A percentile compares a stretch with the other conserved stretches of the same genome.
Conservation (phyloP, 768 basidiomycete genomes). For the Calocybe cyanea region DNA sequence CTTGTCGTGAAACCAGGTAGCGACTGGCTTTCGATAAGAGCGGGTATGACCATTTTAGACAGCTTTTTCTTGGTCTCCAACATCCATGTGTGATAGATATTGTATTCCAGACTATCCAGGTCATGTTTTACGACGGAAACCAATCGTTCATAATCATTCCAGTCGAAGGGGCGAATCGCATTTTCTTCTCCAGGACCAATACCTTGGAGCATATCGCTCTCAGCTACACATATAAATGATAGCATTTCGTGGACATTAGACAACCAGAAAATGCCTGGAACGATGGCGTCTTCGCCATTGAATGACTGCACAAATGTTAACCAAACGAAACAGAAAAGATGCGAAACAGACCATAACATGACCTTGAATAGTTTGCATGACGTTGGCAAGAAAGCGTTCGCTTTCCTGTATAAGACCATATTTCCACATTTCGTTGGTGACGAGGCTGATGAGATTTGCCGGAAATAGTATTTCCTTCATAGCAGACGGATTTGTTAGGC, state of each 20-base stretch:
- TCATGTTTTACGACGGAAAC: conserved; percentile 99
- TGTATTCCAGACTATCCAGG: conserved; percentile 96
- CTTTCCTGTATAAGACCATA: conserved; percentile 95
- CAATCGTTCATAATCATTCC: conserved; percentile 94
- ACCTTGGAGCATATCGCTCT: conserved; percentile 96
- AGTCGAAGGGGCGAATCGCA: conserved; percentile 88
- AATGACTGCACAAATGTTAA: conserved; percentile 57
- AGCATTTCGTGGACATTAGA: conserved; percentile 99
- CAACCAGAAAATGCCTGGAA: conserved; percentile 99
- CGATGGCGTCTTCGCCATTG: conserved; percentile 88
- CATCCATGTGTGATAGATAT: conserved; percentile 99
- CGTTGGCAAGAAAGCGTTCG: conserved; percentile 96
- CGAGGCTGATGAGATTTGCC: conserved; percentile 93
- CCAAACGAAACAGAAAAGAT: conserved; percentile 7
- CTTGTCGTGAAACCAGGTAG: conserved; percentile 96
- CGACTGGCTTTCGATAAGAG: conserved; percentile 95
- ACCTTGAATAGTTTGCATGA: conserved; percentile 96
- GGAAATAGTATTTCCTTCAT: conserved; percentile 99
- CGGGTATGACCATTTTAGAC: conserved; percentile 98
- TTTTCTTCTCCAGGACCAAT: conserved; percentile 96
- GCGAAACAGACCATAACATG: conserved; percentile 89
- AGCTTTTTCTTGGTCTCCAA: conserved; percentile 94
- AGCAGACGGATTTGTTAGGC: conserved; percentile 84
- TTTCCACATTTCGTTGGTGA: conserved; percentile 99
- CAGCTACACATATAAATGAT: conserved; percentile 98